Base-by-base conservation (phyloP, 2,329 filamentous ascomycete species). In the Colletotrichum chrysophilum region DNA sequence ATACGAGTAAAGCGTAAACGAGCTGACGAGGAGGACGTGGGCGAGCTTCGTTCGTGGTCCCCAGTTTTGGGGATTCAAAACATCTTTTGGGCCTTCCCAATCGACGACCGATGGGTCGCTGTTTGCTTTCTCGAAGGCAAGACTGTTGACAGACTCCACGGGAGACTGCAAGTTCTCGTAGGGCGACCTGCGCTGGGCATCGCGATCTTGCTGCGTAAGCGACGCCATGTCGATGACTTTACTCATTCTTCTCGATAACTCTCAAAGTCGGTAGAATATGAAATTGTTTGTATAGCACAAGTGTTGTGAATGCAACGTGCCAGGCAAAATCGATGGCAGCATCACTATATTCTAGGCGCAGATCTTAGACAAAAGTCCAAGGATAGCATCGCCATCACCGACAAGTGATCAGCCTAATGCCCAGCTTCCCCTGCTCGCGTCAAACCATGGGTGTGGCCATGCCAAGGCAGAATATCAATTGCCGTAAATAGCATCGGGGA, bases 1-100 rank as follows among this genome's bases (percentile, higher is more conserved):
- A n/a, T 71, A 80, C 79, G 78, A 67, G 77, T 80, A 80, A 32
- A 88, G 80, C 2, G 86, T 86, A 4, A 86, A 86, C 12, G 87
- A 82, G 24, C 83, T 80, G 5, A 85, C 85, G 6, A 88, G 79
- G 7, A 86, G 79, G 2, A 79, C 78, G 1, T 87, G 80, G 13
- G 83, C 83, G 13, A 83, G 68, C 64, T 81, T 80, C 76, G 86
- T 87, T 55, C 79, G 80, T n/a, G 66, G 70, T 6, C 70, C 74
- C 91, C 92, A 94, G 80, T 94, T 94, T 77, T 89, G 82, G 0
- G 92, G 92, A 74, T 93, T 92, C 43, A 86, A 82, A 1, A 88
- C 88, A 70, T 93, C 91, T 70, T 90, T 82, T 0, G 88, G 87
- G 0, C 89, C 87, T 77, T 93, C 90, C 90, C 91, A 94, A 74